These are phyloP conservation scores for Murraya paniculata DNA, from an alignment of 345 rosid species.

Conservation along the genomic window DNA sequence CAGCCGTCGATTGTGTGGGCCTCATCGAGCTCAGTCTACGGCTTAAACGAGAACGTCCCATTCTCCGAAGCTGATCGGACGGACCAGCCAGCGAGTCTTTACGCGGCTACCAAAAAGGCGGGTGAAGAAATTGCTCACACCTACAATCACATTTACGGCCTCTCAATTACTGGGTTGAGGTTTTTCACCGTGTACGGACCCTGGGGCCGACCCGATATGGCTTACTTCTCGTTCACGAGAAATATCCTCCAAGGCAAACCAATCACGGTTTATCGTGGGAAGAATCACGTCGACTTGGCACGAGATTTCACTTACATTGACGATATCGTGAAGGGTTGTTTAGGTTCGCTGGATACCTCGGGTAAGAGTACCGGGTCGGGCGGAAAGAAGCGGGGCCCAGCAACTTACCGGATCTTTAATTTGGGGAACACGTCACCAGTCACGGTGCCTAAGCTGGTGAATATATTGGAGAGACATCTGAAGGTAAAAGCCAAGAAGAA, in stretches of 20 bases:
- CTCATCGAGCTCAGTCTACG: conserved; percentile 81
- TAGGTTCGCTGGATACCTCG: conserved; percentile 67
- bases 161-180: conserved; percentile 69
- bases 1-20: conserved; percentile 89
- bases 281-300: conserved; percentile 62
- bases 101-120: conserved; percentile 86
- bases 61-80: conserved; percentile 71
- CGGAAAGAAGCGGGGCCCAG: conserved; percentile 69
- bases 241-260: conserved; percentile 74
- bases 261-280: conserved; percentile 66
- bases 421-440: conserved; percentile 83
- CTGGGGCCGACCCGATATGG: conserved; percentile 92
- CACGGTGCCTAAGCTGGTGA: conserved; percentile 66
- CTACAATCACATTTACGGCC: conserved; percentile 78
- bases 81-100: conserved; percentile 79
- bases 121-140: conserved; percentile 84
- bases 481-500: conserved; percentile 64
- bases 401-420: conserved; percentile 65
- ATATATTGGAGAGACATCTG: conserved; percentile 64
- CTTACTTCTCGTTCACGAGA: conserved; percentile 65
- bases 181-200: conserved; percentile 90
- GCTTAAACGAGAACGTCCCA: conserved; percentile 63
- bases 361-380: conserved; percentile 77
- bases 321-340: conserved; percentile 73
- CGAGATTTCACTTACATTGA: conserved; percentile 85